Evolutionary conservation across 2,329 filamentous ascomycete species (phyloP).

Genomic region (Zymoseptoria ardabiliae): DNA sequence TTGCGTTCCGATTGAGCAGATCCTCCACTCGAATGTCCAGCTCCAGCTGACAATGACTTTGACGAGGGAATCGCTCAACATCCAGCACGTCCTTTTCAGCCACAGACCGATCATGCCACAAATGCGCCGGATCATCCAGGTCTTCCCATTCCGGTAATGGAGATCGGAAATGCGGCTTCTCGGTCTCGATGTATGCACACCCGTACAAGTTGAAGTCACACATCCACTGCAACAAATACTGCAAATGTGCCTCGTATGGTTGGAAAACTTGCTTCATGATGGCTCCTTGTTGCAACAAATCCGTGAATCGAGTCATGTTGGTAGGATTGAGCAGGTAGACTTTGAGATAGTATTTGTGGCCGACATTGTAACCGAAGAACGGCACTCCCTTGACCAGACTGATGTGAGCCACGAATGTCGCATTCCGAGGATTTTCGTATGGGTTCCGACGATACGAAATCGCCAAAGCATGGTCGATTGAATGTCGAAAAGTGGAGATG

Average conservation of each 20-base stretch:
- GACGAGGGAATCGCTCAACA: conserved; percentile 59
- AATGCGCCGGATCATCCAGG: conserved; percentile 53
- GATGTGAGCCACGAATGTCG: conserved; percentile 78
- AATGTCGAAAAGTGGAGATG: conserved; percentile 70
- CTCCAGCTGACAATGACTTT: conserved; percentile 83
- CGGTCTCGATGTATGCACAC: conserved; percentile 72
- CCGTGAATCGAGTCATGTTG: conserved; percentile 78
- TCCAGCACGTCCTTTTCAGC: conserved; percentile 52
- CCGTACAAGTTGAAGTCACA: conserved; percentile 96
- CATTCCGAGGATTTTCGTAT: conserved; percentile 53
- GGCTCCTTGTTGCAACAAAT: conserved; percentile 79
- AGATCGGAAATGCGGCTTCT: conserved; percentile 62
- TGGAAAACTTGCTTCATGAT: conserved; percentile 80
- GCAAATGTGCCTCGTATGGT: conserved; percentile 87
- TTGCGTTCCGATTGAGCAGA: conserved; percentile 72
- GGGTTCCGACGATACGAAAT: conserved; percentile 74
- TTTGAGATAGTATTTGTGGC: conserved; percentile 85
- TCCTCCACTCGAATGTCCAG: conserved; percentile 83
- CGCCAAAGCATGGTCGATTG: conserved; percentile 84
- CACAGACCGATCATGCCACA: conserved; percentile 76
- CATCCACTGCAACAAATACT: conserved; percentile 96
- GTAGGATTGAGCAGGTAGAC: conserved; percentile 87
- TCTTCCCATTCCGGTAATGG: conserved; percentile 67
- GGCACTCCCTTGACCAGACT: conserved; percentile 87
- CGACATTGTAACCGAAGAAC: conserved; percentile 93